Percentiles rank a stretch among this genome's conserved stretches.
Conservation (phyloP, 805 yeast species). For the Yarrowia sp. region DNA sequence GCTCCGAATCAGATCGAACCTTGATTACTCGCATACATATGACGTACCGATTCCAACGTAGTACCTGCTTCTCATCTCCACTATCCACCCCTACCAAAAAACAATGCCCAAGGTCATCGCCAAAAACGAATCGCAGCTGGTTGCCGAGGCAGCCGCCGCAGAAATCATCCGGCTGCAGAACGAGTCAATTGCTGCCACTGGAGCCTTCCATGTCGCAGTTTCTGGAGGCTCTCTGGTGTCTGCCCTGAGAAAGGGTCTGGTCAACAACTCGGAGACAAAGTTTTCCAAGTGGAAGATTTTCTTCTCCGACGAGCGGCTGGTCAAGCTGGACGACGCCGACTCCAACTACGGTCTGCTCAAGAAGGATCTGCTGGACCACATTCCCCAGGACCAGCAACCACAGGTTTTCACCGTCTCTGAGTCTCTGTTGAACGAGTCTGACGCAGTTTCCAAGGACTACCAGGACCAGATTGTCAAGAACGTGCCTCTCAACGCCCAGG, state of each 20-base stretch:
- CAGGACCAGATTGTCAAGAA: conserved; percentile 52
- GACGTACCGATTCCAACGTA: neutral
- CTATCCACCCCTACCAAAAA: neutral
- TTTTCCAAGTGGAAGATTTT: conserved; percentile 52
- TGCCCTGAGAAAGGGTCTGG: conserved; percentile 60
- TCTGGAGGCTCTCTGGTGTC: conserved; percentile 90
- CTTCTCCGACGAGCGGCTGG: conserved; percentile 89
- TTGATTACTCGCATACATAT: conserved; percentile 1
- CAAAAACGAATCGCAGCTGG: conserved; percentile 13
- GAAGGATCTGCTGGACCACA: conserved; percentile 51
- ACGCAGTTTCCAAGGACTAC: conserved; percentile 62
- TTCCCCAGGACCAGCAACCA: conserved; percentile 48
- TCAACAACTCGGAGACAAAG: conserved; percentile 47
- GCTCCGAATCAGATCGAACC: conserved; percentile 1
- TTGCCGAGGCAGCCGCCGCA: conserved; percentile 18
- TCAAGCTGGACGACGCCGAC: conserved; percentile 75
- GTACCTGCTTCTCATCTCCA: neutral
- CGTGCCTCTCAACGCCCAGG: conserved; percentile 42
- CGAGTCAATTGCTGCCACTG: conserved; percentile 19
- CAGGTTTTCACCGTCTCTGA: conserved; percentile 65
- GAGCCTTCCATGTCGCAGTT: conserved; percentile 67
- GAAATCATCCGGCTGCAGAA: conserved; percentile 14
- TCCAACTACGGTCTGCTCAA: conserved; percentile 83
- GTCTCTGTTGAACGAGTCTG: conserved; percentile 50
- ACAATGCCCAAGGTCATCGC: conserved; percentile 21